Evolutionary conservation across 163 green algal species (phyloP).

Genomic region (Chloromonas sp.): DNA sequence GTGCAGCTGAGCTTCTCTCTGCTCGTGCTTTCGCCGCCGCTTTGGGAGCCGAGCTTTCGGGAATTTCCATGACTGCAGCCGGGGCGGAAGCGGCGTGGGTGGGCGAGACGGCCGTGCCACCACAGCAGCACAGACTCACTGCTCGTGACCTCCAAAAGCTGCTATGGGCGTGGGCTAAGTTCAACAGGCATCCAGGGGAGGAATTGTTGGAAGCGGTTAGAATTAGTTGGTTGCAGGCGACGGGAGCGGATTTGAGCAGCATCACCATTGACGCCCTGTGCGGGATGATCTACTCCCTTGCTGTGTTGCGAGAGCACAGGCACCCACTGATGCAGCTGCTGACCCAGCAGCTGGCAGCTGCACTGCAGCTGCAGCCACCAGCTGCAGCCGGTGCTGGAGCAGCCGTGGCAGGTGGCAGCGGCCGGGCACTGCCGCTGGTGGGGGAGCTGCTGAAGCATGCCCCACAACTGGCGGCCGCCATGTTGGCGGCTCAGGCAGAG

Average conservation of each 20-base stretch:
- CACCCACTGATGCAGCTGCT: slow-evolving; percentile 4
- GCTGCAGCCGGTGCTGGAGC: background rate
- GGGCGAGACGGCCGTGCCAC: background rate
- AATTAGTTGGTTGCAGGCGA: background rate
- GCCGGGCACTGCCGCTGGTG: background rate
- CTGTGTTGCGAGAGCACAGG: slow-evolving; percentile 13
- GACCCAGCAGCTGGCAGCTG: background rate
- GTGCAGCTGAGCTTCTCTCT: slow-evolving; percentile 3
- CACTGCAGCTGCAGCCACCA: background rate
- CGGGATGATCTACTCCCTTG: slow-evolving; percentile 14
- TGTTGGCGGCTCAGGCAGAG: slow-evolving; percentile 25
- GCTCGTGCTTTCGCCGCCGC: no score
- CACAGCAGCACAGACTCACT: background rate
- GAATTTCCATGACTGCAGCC: background rate
- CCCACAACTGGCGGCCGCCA: slow-evolving; percentile 16
- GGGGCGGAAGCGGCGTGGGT: background rate
- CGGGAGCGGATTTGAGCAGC: no score
- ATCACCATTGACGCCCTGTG: slow-evolving; percentile 3
- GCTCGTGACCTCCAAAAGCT: slow-evolving; percentile 6
- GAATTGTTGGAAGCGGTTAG: slow-evolving; percentile 5
- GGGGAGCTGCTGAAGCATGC: background rate
- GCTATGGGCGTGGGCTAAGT: slow-evolving; percentile 18
- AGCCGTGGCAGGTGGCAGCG: no score
- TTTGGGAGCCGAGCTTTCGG: no score
- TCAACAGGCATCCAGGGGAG: slow-evolving; percentile 16